Evolutionary conservation across 495 filamentous ascomycete species (phyloP), one percentile per base, ranked within the genome.

Genomic region (Neurospora africana): DNA sequence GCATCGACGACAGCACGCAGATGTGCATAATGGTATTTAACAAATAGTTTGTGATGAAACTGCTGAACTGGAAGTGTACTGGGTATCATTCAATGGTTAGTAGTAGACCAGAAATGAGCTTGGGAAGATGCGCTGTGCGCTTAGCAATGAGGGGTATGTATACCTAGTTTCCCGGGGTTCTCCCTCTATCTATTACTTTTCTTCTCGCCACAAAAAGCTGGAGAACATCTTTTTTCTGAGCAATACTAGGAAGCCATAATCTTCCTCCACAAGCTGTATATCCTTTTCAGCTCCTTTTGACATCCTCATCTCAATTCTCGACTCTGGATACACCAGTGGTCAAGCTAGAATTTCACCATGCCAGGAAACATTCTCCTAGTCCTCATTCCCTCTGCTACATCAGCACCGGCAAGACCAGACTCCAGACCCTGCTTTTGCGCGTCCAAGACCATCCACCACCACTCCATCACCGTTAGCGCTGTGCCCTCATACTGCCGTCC

Each of bases 401-500:
- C 30, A 33, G 33, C 69, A 30, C 53, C 53, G 13, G 53, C 53
- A 65, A 65, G 53, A 35, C 53, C 53, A 65, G 61, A 21, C 38
- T 68, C 35, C 61, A 77, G 44, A 69, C 70, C 70, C 36, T 79
- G 74, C 71, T 71, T 73, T 61, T 77, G 79, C 38, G 71, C 72
- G 43, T 78, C 82, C 0, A 81, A 78, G 6, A 78, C 81, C 40
- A 84, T 80, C 90, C 91, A 94, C 91, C 91, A 94, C 88, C 90
- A 93, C 78, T 91, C 89, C 58, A 78, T 79, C 15, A 86, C 83
- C 7, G 76, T 83, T 80, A 87, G 89, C 23, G 84, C 83, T 5
- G 82, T 77, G 4, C 80, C 69, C 13, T 71, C 78, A 23, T 78
- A 73, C 68, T 78, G 80, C 71, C 72, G 75, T 70, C 78, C 75